A percentile compares a stretch with the other conserved stretches of the same genome.
phyloP scores from a whole-genome alignment of 176 grass and related monocot species.

The Phragmites australis region DNA sequence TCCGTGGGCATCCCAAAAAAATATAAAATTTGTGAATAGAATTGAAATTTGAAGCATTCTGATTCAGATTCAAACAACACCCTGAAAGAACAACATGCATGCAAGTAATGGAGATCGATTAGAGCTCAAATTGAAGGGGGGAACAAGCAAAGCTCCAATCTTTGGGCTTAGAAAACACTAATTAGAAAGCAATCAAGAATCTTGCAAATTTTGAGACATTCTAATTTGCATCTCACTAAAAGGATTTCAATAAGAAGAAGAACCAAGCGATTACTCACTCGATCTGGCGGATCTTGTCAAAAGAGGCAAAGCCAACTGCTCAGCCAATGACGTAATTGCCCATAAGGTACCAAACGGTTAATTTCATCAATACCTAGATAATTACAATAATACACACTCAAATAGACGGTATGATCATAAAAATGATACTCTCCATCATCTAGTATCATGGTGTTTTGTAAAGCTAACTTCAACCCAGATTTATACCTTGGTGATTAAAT shows the following conservation, averaged over 20 bases:
- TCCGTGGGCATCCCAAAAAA: conserved; percentile 25
- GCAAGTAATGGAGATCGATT: conserved; percentile 3
- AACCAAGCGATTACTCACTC: conserved; percentile 49
- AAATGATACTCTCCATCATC: no score
- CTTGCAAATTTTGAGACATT: conserved; percentile 15
- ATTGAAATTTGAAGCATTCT: conserved; percentile 3
- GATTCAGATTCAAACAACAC: conserved; percentile 19
- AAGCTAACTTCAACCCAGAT: no score
- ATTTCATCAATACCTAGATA: no score
- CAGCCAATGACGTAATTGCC: no score
- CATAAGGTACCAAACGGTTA: no score
- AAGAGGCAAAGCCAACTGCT: no score
- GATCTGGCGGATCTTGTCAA: conserved; percentile 84
- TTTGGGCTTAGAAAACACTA: background rate
- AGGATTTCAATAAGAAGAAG: background rate
- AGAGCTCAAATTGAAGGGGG: background rate
- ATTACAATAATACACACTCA: no score
- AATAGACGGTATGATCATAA: no score
- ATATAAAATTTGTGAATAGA: background rate
- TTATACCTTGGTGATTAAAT: no score
- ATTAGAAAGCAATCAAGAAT: conserved; percentile 1
- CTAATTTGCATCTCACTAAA: conserved; percentile 20
- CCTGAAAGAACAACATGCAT: background rate
- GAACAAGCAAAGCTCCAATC: background rate
- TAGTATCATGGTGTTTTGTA: no score